Evolutionary conservation across 2,329 filamentous ascomycete species (phyloP).

Genomic region (Cordyceps sp.): DNA sequence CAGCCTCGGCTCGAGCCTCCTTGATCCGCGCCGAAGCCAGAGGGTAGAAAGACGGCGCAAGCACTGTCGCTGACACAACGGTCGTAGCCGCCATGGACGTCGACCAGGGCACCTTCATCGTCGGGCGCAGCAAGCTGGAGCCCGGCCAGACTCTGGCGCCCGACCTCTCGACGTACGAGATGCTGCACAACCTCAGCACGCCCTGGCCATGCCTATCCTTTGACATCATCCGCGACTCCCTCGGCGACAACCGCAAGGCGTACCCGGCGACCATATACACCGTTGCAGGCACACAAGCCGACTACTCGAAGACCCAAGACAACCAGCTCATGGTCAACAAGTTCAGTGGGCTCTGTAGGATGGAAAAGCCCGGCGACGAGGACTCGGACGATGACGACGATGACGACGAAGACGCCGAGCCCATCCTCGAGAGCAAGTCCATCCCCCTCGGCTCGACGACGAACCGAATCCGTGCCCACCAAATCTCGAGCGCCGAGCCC

Average conservation of each 20-base stretch:
- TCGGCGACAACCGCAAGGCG: slow-evolving; percentile 80
- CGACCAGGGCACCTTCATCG: slow-evolving; percentile 89
- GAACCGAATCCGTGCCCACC: slow-evolving; percentile 82
- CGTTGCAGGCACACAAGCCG: slow-evolving; percentile 87
- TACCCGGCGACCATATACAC: slow-evolving; percentile 94
- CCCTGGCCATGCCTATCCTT: slow-evolving; percentile 97
- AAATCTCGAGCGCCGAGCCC: slow-evolving; percentile 55
- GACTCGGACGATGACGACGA: slow-evolving; percentile 55
- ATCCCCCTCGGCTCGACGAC: slow-evolving; percentile 79
- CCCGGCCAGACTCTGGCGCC: slow-evolving; percentile 82
- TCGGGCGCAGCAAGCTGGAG: slow-evolving; percentile 80
- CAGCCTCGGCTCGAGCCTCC: too few relatives aligned
- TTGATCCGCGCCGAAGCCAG: too few relatives aligned
- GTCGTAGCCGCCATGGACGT: slow-evolving; percentile 60
- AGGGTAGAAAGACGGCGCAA: too few relatives aligned
- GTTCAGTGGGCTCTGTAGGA: slow-evolving; percentile 77
- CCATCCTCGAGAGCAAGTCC: slow-evolving; percentile 81
- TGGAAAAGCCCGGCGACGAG: slow-evolving; percentile 53
- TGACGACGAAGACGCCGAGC: slow-evolving; percentile 65
- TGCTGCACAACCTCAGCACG: slow-evolving; percentile 87
- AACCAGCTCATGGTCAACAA: slow-evolving; percentile 96
- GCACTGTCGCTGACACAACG: too few relatives aligned
- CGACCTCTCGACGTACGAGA: slow-evolving; percentile 88
- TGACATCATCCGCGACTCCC: slow-evolving; percentile 70
- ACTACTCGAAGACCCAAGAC: slow-evolving; percentile 55